Base-by-base conservation (phyloP, 1,139 yeast genomes). In the Saccharomyces hybrid region DNA sequence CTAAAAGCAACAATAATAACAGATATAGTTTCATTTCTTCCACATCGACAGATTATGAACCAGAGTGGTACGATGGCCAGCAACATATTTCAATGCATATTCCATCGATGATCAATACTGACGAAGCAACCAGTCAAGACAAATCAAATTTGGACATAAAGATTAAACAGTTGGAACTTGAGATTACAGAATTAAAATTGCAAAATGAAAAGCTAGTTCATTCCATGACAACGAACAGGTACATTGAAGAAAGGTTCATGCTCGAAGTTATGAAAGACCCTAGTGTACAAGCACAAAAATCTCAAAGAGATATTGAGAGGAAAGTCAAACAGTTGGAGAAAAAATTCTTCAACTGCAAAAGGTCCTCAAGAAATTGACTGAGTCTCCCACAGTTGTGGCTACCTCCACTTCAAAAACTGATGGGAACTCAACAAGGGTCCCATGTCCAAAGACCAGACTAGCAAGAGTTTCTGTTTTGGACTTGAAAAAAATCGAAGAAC, bases 191-290 rank as follows among this genome's bases (percentile, higher is more conserved):
- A 49, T 56, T 69, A 32, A 66, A 62, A 56, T 53, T 68, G 38
- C 71, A 69, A 47, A 69, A 69, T 58, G 70, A 67, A 50, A 67
- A 65, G 53, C 52, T 69, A 34, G 61, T 67, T 31, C 64, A 65
- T 51, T 61, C 72, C 5, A 64, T 68, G 48, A 59, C 60, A n/a
- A 58, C 63, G 3, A 64, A 61, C 41, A 58, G 66, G 49, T 57
- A 62, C 12, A 57, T 61, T 6, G 68, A 66, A 50, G 68, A 67
- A 46, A 61, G 59, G 48, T 57, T 60, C 50, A 54, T 61, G 48
- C 53, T 59, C 9, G 65, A 63, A 32, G 60, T 64, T 2, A 47
- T 62, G 29, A 56, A 59, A 24, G 66, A 62, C 14, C 19, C 41
- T 6, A 51, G 54, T 26, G 47, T 51, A 12, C 50, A 56, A 1